A percentile compares a stretch with the other conserved stretches of the same genome.
Conservation (phyloP, 108 stramenopile species). For the Skeletonema costatum region DNA sequence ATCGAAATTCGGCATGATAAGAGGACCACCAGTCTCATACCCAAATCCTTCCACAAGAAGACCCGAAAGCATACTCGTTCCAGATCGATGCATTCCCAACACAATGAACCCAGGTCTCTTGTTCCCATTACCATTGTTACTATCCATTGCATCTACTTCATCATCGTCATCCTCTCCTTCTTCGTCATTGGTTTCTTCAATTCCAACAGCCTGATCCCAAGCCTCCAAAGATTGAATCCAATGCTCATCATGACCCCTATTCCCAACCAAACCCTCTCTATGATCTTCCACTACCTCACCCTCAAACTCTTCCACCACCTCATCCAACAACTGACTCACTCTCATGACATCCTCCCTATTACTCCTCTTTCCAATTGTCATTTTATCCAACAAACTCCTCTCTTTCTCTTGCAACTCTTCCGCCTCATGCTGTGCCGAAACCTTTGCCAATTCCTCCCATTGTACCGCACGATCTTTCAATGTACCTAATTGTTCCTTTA, state of each 20-base stretch:
- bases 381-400: slow-evolving; percentile 3
- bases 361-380: slow-evolving; percentile 2
- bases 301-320: slow-evolving; percentile 27
- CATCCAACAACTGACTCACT: slow-evolving; percentile 21
- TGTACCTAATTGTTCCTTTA: slow-evolving; percentile 14
- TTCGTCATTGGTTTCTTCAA: neutral
- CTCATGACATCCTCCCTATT: slow-evolving; percentile 30
- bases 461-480: slow-evolving; percentile 19
- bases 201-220: slow-evolving; percentile 19
- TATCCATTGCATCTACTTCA: neutral
- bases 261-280: neutral
- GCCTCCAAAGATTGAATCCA: slow-evolving; percentile 19
- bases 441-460: slow-evolving; percentile 32
- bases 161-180: neutral
- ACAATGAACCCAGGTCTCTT: slow-evolving; percentile 68
- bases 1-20: slow-evolving; percentile 65
- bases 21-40: slow-evolving; percentile 74
- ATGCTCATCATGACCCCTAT: slow-evolving; percentile 4
- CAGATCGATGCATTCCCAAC: slow-evolving; percentile 90
- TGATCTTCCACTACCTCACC: slow-evolving; percentile 12
- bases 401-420: slow-evolving; percentile 8
- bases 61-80: slow-evolving; percentile 77
- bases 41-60: slow-evolving; percentile 70
- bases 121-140: slow-evolving; percentile 1
- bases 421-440: neutral